Evolutionary conservation across 2,329 filamentous ascomycete genomes (phyloP).

Genomic region (Fonsecaea erecta): DNA sequence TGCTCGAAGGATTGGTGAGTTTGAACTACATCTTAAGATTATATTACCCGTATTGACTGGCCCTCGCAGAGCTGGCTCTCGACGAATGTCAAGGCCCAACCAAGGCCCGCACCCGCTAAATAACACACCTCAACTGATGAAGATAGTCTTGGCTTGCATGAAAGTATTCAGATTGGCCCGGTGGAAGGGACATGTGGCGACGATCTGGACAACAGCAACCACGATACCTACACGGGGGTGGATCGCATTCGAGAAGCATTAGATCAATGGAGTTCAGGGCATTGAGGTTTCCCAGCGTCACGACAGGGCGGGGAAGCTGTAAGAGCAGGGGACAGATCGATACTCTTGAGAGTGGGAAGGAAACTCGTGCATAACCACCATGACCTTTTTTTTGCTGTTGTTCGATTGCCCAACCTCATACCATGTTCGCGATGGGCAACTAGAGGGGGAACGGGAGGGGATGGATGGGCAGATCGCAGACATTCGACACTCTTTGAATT

Average conservation of each 20-base stretch:
- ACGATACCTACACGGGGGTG: constrained; percentile 29
- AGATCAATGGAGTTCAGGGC: constrained; percentile 19
- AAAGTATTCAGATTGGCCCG: not conserved
- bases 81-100: constrained; percentile 74
- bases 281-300: constrained; percentile 15
- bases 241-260: constrained; percentile 21
- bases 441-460: not conserved
- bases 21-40: not conserved
- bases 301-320: not conserved
- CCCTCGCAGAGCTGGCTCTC: constrained; percentile 69
- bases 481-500: not conserved
- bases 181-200: not conserved
- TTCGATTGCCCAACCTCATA: not conserved
- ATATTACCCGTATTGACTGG: constrained; percentile 34
- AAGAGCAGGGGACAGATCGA: not conserved
- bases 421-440: not conserved
- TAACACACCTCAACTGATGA: constrained; percentile 2
- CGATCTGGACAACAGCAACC: constrained; percentile 12
- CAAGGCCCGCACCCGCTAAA: constrained; percentile 36
- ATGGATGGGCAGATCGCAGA: not conserved
- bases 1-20: constrained; percentile 75
- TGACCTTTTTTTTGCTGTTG: not conserved
- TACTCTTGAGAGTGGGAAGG: not conserved
- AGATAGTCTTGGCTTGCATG: not conserved
- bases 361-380: not conserved